Conservation (phyloP, 2,329 filamentous ascomycete species). For the Ambrosiella xylebori region DNA sequence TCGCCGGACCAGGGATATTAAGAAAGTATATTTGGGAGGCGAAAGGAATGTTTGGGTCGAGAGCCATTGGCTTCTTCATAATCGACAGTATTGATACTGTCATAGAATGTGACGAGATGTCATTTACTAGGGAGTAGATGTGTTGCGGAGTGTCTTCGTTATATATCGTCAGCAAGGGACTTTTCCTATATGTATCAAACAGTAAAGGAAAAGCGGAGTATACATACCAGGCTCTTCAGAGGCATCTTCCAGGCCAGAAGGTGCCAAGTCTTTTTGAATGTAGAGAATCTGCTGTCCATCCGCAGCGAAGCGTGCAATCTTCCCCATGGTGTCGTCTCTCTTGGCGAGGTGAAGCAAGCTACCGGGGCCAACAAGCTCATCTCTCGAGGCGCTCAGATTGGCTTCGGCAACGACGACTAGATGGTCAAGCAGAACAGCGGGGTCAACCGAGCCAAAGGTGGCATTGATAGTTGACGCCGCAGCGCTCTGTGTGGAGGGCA, state of each 20-base stretch:
- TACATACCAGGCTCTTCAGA: conserved; percentile 27
- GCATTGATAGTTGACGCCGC: conserved; percentile 31
- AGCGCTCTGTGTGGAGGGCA: conserved; percentile 25
- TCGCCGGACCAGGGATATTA: conserved; percentile 70
- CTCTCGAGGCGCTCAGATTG: conserved; percentile 55
- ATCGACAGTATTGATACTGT: conserved; percentile 76
- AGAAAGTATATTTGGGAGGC: conserved; percentile 81
- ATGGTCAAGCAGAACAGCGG: conserved; percentile 54
- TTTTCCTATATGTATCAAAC: background rate
- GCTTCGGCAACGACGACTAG: conserved; percentile 53
- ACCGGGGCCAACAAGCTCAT: conserved; percentile 63
- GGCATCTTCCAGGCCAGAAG: conserved; percentile 34
- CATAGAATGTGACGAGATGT: conserved; percentile 63
- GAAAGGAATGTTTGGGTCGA: conserved; percentile 69
- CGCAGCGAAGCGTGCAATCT: conserved; percentile 75
- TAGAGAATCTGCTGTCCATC: conserved; percentile 82
- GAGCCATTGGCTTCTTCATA: conserved; percentile 73
- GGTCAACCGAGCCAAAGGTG: conserved; percentile 43
- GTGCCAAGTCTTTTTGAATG: conserved; percentile 64
- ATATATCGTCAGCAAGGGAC: background rate
- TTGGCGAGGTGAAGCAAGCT: conserved; percentile 63
- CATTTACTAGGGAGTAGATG: conserved; percentile 63
- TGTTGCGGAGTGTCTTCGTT: conserved; percentile 35
- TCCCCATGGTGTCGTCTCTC: conserved; percentile 63
- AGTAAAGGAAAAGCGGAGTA: background rate